Base-by-base conservation (phyloP, 805 yeast genomes). In the Wickerhamiella azyma region DNA sequence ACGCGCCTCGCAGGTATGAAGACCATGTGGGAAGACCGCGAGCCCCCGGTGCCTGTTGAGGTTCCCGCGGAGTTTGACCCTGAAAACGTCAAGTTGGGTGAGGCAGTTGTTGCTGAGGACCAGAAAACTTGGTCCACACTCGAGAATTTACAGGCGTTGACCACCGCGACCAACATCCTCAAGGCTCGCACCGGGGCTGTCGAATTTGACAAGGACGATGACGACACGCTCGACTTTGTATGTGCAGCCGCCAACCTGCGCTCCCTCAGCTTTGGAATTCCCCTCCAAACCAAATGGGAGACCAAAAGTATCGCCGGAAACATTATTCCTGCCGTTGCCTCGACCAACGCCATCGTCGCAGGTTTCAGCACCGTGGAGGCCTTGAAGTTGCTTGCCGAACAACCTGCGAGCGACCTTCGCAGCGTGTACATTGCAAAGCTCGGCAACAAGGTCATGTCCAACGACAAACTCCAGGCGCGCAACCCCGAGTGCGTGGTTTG, bases 291-390 rank as follows among this genome's bases (percentile, higher is more conserved):
- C 37, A 75, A 74, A 39, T 92, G 94, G 59, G 94, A 85, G 50
- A 75, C 83, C 50, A 92, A 92, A 60, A 94, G 66, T 48, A 86
- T 89, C 52, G 98, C 98, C 0, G 99, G 99, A 5, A 92, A 89
- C 62, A 92, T 92, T 55, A 92, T 92, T 36, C 98, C 99, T 0
- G 98, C 98, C 0, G 88, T 94, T 54, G 97, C 98, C 5, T 92
- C 98, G 1, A 89, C 96, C 3, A 92, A 92, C 61, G 97, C 98
- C 1, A 80, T 92, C 11, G 79, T 92, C 54, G 86, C 96, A 0
- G 98, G 98, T 0, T 73, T 85, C 53, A 81, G 92, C 13, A 79
- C 86, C 2, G 60, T 89, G 35, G 76, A 80, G 33, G 81, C 94
- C 0, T 64, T 86, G 40, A 74, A 75, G 59, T 60, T 76, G 45